Base-by-base conservation (phyloP, 2,329 filamentous ascomycete genomes). In the Fusarium phyllophilum region DNA sequence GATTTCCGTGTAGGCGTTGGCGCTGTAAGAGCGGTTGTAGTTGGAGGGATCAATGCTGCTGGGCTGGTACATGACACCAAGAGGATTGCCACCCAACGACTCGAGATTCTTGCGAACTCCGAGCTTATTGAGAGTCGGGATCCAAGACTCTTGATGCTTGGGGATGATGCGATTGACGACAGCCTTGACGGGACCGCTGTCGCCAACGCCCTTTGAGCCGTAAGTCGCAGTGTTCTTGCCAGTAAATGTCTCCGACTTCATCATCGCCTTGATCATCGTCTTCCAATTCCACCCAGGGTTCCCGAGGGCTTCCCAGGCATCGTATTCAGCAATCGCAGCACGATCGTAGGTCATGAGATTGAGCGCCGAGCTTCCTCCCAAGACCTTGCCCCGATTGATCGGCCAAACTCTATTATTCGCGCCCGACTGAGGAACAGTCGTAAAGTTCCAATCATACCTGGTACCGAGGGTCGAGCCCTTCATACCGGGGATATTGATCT, bases 11-110 rank as follows among this genome's bases (percentile, higher is more conserved):
- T 88, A 88, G 18, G 82, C 82, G 48, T 83, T 85, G 58, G 83
- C 80, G 49, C 83, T 84, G 77, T 87, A 88, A 7, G 85, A 87
- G 38, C 87, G 81, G 45, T 81, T 85, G 71, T 86, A 88, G 52
- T 83, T 81, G 5, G 78, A 77, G 8, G 81, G 79, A 46, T 85
- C 80, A 52, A 88, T 83, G 74, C 84, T 87, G 71, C 81, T 85
- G 7, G 86, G 85, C 72, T 87, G 85, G 48, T 81, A 83, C 75
- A 84, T 84, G n/a, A 85, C 84, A 18, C 87, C 87, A 5, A 87
- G 72, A 4, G 82, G 82, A 48, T 86, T 78, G 2, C 87, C 86
- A 20, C 82, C 81, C 1, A 88, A 81, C 0, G 84, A 86, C 64
- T 86, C 78, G 1, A 87, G 81, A 34, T 78, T 80, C 17, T 70